Percentiles rank a stretch among this genome's conserved stretches.
Evolutionary conservation across 164 flowering plant species (phyloP).

Genomic region (Magnolia changhungtana): DNA sequence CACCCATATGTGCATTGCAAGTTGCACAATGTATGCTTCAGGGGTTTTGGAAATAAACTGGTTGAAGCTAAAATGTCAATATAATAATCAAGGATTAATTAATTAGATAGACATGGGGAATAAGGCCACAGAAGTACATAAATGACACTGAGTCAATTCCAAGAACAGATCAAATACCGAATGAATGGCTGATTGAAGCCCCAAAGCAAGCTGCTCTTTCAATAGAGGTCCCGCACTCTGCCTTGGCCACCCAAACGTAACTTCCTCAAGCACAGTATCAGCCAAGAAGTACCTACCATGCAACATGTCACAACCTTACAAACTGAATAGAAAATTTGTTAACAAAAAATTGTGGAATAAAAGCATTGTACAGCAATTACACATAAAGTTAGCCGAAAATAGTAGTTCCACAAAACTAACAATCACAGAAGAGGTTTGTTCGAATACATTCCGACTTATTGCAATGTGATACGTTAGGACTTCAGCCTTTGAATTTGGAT

Average conservation of each 20-base stretch:
- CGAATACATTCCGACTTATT: too few relatives aligned
- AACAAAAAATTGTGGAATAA: background rate
- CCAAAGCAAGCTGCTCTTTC: slow-evolving; percentile 67
- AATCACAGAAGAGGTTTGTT: too few relatives aligned
- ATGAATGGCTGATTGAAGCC: slow-evolving; percentile 71
- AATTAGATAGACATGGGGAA: background rate
- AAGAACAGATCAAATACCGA: slow-evolving; percentile 45
- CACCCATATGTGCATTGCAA: background rate
- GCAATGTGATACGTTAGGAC: too few relatives aligned
- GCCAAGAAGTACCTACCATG: slow-evolving; percentile 76
- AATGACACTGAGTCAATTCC: background rate
- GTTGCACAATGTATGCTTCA: background rate
- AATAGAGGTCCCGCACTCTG: slow-evolving; percentile 46
- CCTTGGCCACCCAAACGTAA: slow-evolving; percentile 96
- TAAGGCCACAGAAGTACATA: background rate
- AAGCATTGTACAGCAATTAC: background rate
- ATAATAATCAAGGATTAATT: background rate
- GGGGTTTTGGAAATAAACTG: background rate
- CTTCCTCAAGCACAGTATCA: slow-evolving; percentile 82
- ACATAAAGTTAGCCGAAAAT: background rate
- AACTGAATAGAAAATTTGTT: background rate
- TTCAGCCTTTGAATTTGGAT: too few relatives aligned
- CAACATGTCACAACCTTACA: slow-evolving; percentile 3
- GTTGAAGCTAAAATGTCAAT: background rate
- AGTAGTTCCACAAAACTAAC: background rate